A percentile compares a stretch with the other conserved stretches of the same genome.
Evolutionary conservation across 2,329 filamentous ascomycete species (phyloP).

Genomic region (Fusarium incarnatum): DNA sequence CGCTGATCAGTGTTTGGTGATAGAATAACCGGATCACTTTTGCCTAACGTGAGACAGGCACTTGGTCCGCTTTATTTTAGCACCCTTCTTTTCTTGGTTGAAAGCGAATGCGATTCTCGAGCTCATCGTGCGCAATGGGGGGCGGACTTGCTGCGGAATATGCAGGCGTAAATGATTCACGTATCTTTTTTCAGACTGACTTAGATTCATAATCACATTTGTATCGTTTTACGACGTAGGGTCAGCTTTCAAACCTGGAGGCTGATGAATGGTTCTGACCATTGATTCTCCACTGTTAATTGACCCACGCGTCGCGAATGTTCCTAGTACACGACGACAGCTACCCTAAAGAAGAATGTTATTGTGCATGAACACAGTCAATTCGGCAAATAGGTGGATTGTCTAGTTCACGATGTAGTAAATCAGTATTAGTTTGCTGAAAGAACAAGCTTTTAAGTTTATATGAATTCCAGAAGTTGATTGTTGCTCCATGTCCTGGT

Average conservation of each 20-base stretch:
- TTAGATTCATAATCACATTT: neutral
- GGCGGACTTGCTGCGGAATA: neutral
- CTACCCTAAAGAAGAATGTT: neutral
- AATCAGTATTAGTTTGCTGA: accelerated
- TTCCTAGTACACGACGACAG: neutral
- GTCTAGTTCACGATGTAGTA: accelerated
- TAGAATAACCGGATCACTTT: neutral
- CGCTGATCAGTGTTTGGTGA: neutral
- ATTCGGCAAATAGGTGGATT: accelerated
- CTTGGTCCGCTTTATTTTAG: neutral
- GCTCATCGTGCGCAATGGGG: too few species aligned
- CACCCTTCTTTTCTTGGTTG: neutral
- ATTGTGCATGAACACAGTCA: neutral
- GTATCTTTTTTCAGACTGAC: neutral
- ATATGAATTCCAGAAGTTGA: accelerated
- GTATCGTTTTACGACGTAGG: neutral
- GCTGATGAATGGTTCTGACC: neutral
- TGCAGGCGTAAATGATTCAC: neutral
- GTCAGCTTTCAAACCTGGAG: neutral
- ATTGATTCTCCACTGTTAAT: neutral
- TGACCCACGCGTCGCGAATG: neutral
- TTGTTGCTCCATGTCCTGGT: accelerated
- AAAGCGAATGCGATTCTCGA: neutral
- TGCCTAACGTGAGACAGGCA: accelerated
- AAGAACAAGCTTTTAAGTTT: neutral